Evolutionary conservation across 768 basidiomycete genomes (phyloP), one percentile per base, ranked within the genome.

Genomic region (Amanita exitialis): DNA sequence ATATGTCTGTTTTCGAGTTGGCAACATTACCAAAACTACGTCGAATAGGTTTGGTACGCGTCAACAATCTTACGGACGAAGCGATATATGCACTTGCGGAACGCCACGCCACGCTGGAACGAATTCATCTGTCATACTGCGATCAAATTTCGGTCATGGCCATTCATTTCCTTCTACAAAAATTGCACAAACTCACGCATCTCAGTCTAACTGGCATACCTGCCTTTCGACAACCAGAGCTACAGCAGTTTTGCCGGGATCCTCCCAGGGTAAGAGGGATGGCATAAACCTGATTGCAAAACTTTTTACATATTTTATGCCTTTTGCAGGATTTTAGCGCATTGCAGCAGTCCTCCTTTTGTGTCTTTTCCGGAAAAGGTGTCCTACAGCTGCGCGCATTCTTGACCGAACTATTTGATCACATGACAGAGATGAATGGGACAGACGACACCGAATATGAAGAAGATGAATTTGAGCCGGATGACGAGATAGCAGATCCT

Each of bases 151-250:
- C 88, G 5, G 89, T 97, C 58, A 78, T 84, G 70, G 93, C 93
- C 15, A 80, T 98, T 44, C 87, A 94, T 60, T 90, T 86, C 65
- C 76, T 99, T 41, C 77, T 99, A 38, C 83, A 87, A 61, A 84
- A 86, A 60, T 75, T 98, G n/a, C 82, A 82, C 61, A 88, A 89
- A 58, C 72, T 99, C 27, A 96, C 91, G 1, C 96, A 99, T 69
- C 76, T 99, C 43, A 95, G 92, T 65, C 68, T 99, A 54, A 97
- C 96, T n/a, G 96, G 94, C n/a, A 87, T 99, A 28, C 83, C 84
- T 7, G 82, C 91, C 5, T 98, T 99, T 71, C 80, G 85, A 46
- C 78, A 86, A 58, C 72, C 77, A 27, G 91, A 93, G 57, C 64
- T 96, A 51, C 93, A 97, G 64, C 76, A 79, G 56, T 98, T 90